These are phyloP conservation scores for Aurantiochytrium sp. DNA, from an alignment of 108 stramenopile species.

Conservation along the genomic window DNA sequence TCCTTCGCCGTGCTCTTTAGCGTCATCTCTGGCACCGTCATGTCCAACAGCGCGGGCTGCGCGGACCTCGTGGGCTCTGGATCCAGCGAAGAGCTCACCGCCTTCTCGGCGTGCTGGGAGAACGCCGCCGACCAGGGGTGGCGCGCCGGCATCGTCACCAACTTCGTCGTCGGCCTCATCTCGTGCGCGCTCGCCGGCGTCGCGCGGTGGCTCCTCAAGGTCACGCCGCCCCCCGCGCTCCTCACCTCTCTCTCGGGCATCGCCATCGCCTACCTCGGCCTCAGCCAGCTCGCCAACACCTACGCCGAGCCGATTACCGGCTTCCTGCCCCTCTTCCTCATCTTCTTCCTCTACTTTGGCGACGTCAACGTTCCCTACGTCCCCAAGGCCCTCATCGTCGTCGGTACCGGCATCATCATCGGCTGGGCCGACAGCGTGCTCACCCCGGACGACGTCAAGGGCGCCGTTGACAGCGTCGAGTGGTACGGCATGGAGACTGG, in stretches of 20 bases:
- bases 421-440: slow-evolving; percentile 53
- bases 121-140: slow-evolving; percentile 49
- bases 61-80: too few relatives aligned
- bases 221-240: slow-evolving; percentile 48
- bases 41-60: too few relatives aligned
- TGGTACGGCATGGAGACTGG: slow-evolving; percentile 34
- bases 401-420: slow-evolving; percentile 45
- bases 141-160: slow-evolving; percentile 58
- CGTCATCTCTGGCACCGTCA: slow-evolving; percentile 42
- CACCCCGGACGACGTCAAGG: slow-evolving; percentile 32
- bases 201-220: slow-evolving; percentile 44
- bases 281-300: slow-evolving; percentile 40
- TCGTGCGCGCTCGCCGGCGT: slow-evolving; percentile 44
- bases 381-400: slow-evolving; percentile 55
- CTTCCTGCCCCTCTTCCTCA: slow-evolving; percentile 48
- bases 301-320: slow-evolving; percentile 47
- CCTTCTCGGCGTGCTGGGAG: neutral
- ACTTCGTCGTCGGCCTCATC: slow-evolving; percentile 66
- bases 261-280: slow-evolving; percentile 56
- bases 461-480: neutral
- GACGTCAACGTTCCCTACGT: slow-evolving; percentile 41
- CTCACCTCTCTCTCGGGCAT: slow-evolving; percentile 60
- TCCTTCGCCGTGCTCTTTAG: slow-evolving; percentile 66
- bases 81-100: neutral
- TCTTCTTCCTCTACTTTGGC: slow-evolving; percentile 55